These are phyloP conservation scores for Arthrobotrys sinensis DNA, from an alignment of 2,329 filamentous ascomycete species.

Conservation along the genomic window DNA sequence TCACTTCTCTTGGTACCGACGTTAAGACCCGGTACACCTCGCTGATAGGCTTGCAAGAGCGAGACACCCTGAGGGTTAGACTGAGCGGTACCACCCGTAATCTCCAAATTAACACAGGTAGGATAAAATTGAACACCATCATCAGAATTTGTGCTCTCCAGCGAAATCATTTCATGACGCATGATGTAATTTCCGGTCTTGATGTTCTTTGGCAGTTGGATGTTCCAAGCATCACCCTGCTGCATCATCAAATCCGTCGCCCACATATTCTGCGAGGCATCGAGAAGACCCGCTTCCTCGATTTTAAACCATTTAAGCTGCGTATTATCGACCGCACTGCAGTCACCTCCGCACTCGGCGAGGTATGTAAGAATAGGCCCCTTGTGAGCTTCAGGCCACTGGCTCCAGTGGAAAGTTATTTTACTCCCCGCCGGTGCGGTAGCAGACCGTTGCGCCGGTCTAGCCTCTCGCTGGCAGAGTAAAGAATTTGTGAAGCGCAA, in stretches of 20 bases:
- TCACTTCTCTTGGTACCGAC: conserved; percentile 53
- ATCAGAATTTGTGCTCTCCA: conserved; percentile 67
- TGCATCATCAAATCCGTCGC: conserved; percentile 70
- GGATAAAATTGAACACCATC: conserved; percentile 72
- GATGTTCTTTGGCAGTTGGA: conserved; percentile 66
- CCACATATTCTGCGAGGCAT: conserved; percentile 66
- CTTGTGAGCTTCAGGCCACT: conserved; percentile 71
- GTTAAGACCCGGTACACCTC: conserved; percentile 64
- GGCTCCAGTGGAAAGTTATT: conserved; percentile 71
- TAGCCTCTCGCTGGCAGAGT: conserved; percentile 70
- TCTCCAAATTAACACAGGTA: conserved; percentile 71
- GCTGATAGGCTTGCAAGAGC: conserved; percentile 67
- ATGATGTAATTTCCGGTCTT: conserved; percentile 70
- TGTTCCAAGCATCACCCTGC: conserved; percentile 71
- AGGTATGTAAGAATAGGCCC: conserved; percentile 71
- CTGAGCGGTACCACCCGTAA: conserved; percentile 67
- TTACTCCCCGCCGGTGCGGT: conserved; percentile 69
- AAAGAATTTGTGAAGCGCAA: conserved; percentile 69
- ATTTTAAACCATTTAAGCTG: conserved; percentile 70
- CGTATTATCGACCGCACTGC: conserved; percentile 68
- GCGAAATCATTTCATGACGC: conserved; percentile 71
- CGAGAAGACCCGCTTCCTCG: conserved; percentile 66
- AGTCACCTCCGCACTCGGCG: conserved; percentile 68
- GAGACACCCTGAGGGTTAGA: conserved; percentile 63
- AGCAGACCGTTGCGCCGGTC: conserved; percentile 68